phyloP scores from a whole-genome alignment of 73 alveolate species.

The Uronychia setigera region DNA sequence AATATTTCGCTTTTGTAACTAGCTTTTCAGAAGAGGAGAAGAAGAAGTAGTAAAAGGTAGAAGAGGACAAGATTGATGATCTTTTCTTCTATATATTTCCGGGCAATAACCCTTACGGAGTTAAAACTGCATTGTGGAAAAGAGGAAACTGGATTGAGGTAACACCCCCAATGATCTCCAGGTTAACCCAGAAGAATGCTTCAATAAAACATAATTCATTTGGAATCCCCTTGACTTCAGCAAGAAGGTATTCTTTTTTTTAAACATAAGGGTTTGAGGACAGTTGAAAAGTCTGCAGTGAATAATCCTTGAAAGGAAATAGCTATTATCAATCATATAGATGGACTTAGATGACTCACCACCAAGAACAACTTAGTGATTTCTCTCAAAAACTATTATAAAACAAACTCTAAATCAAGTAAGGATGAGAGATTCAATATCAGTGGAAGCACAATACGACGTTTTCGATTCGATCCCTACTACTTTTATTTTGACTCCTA shows the following conservation, averaged over 20 bases:
- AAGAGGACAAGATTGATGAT: background rate
- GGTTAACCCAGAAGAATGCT: background rate
- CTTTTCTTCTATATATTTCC: background rate
- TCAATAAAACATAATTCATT: background rate
- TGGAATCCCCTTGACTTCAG: background rate
- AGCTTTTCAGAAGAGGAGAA: no score
- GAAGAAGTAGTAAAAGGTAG: no score
- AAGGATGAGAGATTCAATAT: background rate
- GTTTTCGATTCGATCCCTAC: slow-evolving; percentile 4
- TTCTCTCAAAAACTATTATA: slow-evolving; percentile 48
- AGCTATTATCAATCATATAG: slow-evolving; percentile 53
- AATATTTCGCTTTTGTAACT: no score
- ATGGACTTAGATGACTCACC: slow-evolving; percentile 40
- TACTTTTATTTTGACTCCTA: background rate
- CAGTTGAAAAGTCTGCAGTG: background rate
- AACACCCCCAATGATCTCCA: background rate
- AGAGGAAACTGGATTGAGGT: slow-evolving; percentile 28
- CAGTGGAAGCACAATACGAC: slow-evolving; percentile 7
- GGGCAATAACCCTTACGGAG: slow-evolving; percentile 12
- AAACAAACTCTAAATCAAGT: slow-evolving; percentile 21
- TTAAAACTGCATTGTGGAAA: background rate
- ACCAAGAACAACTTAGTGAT: slow-evolving; percentile 60
- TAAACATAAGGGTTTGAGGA: no score
- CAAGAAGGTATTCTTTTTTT: background rate
- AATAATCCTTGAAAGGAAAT: background rate